A percentile compares a stretch with the other conserved stretches of the same genome.
phyloP scores from a whole-genome alignment of 768 basidiomycete species.

The Bullera alba region DNA sequence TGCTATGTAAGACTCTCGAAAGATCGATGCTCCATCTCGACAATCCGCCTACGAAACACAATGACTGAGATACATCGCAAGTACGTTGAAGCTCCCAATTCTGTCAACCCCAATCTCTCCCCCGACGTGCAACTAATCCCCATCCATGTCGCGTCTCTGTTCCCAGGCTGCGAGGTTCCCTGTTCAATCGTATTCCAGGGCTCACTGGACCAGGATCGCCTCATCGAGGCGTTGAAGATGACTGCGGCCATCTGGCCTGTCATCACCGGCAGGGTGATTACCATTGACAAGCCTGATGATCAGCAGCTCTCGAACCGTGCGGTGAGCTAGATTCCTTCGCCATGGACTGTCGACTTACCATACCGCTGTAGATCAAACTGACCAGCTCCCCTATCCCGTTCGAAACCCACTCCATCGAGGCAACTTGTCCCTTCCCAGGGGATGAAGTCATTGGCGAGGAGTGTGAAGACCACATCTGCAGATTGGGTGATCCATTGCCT shows the following conservation, averaged over 20 bases:
- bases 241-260: not conserved
- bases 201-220: not conserved
- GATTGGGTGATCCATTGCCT: not conserved
- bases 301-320: not conserved
- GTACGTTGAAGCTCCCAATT: too few relatives aligned
- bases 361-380: not conserved
- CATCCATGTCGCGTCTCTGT: not conserved
- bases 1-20: too few relatives aligned
- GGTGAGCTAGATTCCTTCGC: not conserved
- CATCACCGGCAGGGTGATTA: not conserved
- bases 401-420: not conserved
- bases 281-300: not conserved
- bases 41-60: too few relatives aligned
- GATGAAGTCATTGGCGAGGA: not conserved
- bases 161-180: not conserved
- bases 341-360: not conserved
- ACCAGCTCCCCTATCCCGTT: not conserved
- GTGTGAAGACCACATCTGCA: not conserved
- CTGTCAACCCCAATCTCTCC: not conserved
- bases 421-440: not conserved
- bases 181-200: not conserved
- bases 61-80: too few relatives aligned
- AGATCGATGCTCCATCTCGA: too few relatives aligned
- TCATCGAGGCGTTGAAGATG: not conserved
- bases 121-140: not conserved